Conservation (phyloP, 2,329 filamentous ascomycete species). For the Ascochyta viciae-villosae region DNA sequence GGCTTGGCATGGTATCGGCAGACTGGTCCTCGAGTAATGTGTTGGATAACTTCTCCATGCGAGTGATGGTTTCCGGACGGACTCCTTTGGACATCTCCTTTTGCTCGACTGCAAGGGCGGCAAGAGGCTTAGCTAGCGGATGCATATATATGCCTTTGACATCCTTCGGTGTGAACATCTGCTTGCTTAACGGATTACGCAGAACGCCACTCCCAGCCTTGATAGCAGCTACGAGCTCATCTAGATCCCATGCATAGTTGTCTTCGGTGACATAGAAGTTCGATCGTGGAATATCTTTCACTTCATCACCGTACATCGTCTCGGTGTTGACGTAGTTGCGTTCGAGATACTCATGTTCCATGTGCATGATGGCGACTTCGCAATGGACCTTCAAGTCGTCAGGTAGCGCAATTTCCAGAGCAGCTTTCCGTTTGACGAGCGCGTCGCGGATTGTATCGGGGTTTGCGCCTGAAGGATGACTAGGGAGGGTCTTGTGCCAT, state of each 20-base stretch:
- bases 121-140: conserved; percentile 33
- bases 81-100: conserved; percentile 44
- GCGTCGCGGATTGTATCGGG: conserved; percentile 35
- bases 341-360: conserved; percentile 44
- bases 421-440: conserved; percentile 36
- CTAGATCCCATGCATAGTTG: conserved; percentile 51
- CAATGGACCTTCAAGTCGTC: conserved; percentile 34
- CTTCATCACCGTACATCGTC: conserved; percentile 44
- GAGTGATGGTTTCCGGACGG: conserved; percentile 36
- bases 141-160: conserved; percentile 40
- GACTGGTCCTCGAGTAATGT: conserved; percentile 40
- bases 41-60: conserved; percentile 38
- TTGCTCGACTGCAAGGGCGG: conserved; percentile 41
- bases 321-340: conserved; percentile 46
- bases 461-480: conserved; percentile 18
- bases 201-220: conserved; percentile 40
- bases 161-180: conserved; percentile 47
- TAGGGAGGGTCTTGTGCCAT: conserved; percentile 29
- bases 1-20: conserved; percentile 36
- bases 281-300: conserved; percentile 43
- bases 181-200: conserved; percentile 43
- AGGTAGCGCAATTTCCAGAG: conserved; percentile 34
- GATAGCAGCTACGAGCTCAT: conserved; percentile 44
- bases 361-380: conserved; percentile 45
- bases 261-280: conserved; percentile 50